Base-by-base conservation (phyloP, 2,329 filamentous ascomycete genomes). In the Arthrocladium fulminans region DNA sequence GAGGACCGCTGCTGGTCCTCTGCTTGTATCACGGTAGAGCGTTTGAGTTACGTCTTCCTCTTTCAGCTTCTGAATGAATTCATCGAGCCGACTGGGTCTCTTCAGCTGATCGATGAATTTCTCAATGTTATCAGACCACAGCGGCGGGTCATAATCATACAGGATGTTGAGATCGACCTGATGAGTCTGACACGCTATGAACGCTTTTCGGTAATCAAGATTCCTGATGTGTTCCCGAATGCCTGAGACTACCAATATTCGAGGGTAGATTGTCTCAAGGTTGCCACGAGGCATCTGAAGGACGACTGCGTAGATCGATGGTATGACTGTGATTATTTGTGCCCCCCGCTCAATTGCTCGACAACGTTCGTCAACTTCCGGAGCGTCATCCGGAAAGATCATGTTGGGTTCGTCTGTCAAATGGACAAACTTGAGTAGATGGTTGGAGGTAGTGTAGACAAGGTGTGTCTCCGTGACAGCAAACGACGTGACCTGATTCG, bases 91-190 rank as follows among this genome's bases (percentile, higher is more conserved):
- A 30, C 88, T 79, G 10, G 85, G 73, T 54, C 86, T 88, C 57
- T 83, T 81, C 34, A 98, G 74, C 63, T 98, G 89, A 15, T 88
- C 81, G 25, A 97, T 73, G 60, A 98, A 94, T 0, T 86, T 66
- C 0, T 75, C 73, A 9, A 95, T 77, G 55, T 82, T 86, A 3
- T 75, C 70, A 63, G 96, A 75, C 62, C 98, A 96, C 57, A 94
- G 86, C 30, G 81, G 75, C 0, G 90, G 88, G n/a, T 81, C 81
- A 66, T 97, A 87, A 61, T 98, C 92, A 61, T 94, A 90, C 2
- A 98, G 72, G 52, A 98, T 90, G 61, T 98, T 98, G 84, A 97
- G 89, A 61, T 98, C 92, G 1, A 98, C 92, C 57, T 94, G 80
- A 63, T 98, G 94, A 19, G 83, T 90, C 44, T 92, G 81, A 63